Percentiles rank a stretch among this genome's conserved stretches.
Evolutionary conservation across 768 basidiomycete genomes (phyloP).

Genomic region (Tricholoma furcatifolium): DNA sequence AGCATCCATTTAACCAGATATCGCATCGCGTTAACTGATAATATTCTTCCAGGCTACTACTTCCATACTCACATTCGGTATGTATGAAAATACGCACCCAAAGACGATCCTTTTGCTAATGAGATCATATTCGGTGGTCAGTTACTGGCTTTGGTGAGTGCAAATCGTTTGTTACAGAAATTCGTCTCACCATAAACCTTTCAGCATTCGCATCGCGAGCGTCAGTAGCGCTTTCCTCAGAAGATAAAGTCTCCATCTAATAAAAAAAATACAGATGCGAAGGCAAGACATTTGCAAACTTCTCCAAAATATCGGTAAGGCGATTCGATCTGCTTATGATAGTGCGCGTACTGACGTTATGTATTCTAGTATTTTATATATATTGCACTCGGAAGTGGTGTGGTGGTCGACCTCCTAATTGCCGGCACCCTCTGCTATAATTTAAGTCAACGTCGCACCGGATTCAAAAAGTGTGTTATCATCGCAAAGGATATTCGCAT

Average conservation of each 20-base stretch:
- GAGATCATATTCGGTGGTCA: not conserved
- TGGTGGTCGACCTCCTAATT: constrained; percentile 40
- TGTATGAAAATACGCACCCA: not conserved
- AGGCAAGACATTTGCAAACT: constrained; percentile 1
- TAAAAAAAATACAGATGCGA: constrained; percentile 1
- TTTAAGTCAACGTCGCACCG: constrained; percentile 28
- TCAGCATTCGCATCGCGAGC: constrained; percentile 24
- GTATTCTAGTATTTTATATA: constrained; percentile 28
- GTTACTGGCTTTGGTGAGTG: constrained; percentile 17
- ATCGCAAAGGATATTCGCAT: not conserved
- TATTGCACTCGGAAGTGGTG: constrained; percentile 29
- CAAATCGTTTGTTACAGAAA: not conserved
- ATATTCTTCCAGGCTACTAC: constrained; percentile 6
- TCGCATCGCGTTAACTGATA: not conserved
- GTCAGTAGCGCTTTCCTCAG: constrained; percentile 18
- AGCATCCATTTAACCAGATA: not conserved
- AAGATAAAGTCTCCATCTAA: constrained; percentile 1
- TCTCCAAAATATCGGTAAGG: constrained; percentile 10
- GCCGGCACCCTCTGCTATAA: constrained; percentile 32
- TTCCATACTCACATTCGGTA: constrained; percentile 18
- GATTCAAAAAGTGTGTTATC: constrained; percentile 24
- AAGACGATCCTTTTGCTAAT: not conserved
- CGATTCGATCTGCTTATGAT: not conserved
- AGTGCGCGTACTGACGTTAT: not conserved
- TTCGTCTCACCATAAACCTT: not conserved